Evolutionary conservation across 345 rosid genomes (phyloP).

Genomic region (Lepidium africanum): DNA sequence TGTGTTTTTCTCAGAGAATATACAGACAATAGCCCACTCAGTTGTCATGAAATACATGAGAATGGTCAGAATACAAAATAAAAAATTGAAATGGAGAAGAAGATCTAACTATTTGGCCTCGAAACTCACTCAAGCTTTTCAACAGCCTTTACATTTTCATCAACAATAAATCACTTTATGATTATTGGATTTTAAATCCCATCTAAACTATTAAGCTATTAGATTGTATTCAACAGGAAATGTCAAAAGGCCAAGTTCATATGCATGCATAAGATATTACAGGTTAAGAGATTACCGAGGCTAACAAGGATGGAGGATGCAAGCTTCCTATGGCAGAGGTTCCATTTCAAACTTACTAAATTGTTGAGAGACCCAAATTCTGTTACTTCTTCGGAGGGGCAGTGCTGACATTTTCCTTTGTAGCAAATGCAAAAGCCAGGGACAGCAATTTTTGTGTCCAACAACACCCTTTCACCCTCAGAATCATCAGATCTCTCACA

Average conservation of each 20-base stretch:
- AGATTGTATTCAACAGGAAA: neutral
- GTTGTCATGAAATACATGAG: neutral
- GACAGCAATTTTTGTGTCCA: slow-evolving; percentile 24
- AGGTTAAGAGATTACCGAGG: slow-evolving; percentile 44
- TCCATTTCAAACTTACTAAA: slow-evolving; percentile 53
- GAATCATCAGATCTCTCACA: slow-evolving; percentile 16
- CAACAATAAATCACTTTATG: neutral
- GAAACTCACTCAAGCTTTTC: slow-evolving; percentile 5
- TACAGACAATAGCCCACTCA: neutral
- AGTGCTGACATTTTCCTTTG: slow-evolving; percentile 48
- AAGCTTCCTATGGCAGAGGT: slow-evolving; percentile 54
- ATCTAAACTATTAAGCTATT: neutral
- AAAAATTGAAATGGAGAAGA: neutral
- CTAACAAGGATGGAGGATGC: slow-evolving; percentile 46
- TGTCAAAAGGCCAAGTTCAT: slow-evolving; percentile 7
- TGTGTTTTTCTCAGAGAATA: neutral
- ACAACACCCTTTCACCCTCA: slow-evolving; percentile 18
- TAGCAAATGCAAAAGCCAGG: slow-evolving; percentile 50
- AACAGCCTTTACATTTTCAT: neutral
- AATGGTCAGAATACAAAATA: slow-evolving; percentile 1
- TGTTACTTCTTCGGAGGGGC: slow-evolving; percentile 38
- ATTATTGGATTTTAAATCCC: neutral
- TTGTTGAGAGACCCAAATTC: slow-evolving; percentile 44
- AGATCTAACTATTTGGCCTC: slow-evolving; percentile 1
- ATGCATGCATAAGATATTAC: slow-evolving; percentile 14